phyloP scores from a whole-genome alignment of 1,284 basidiomycete species.

The Pseudozyma tsukubaensis region DNA sequence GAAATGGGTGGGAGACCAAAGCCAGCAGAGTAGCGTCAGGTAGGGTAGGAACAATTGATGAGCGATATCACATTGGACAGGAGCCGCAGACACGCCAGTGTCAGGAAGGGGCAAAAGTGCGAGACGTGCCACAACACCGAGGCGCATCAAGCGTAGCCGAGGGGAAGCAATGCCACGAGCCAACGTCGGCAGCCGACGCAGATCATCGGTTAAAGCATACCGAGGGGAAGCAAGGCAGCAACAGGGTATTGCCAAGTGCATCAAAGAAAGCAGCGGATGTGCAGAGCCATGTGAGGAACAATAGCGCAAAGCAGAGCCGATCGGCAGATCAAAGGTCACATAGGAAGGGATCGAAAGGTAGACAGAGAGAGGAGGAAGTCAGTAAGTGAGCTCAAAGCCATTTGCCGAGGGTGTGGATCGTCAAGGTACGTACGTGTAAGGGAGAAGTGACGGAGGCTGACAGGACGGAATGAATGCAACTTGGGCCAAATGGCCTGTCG shows the following conservation, averaged over 20 bases:
- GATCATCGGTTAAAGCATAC: neutral
- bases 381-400: neutral
- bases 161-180: conserved; percentile 5
- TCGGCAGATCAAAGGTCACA: neutral
- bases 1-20: conserved; percentile 6
- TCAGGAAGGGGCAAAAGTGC: conserved; percentile 4
- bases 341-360: neutral
- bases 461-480: conserved; percentile 15
- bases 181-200: neutral
- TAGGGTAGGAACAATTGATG: conserved; percentile 20
- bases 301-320: neutral
- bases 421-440: conserved; percentile 18
- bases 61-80: conserved; percentile 30
- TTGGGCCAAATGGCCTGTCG: conserved; percentile 16
- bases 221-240: neutral
- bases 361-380: conserved; percentile 3
- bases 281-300: neutral
- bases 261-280: too few relatives aligned
- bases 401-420: neutral
- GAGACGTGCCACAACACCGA: conserved; percentile 33
- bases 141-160: conserved; percentile 15
- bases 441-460: conserved; percentile 10
- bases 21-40: neutral
- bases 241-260: too few relatives aligned
- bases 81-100: conserved; percentile 20